phyloP scores from a whole-genome alignment of 1,284 basidiomycete species.

The Ustilago cynodontis region DNA sequence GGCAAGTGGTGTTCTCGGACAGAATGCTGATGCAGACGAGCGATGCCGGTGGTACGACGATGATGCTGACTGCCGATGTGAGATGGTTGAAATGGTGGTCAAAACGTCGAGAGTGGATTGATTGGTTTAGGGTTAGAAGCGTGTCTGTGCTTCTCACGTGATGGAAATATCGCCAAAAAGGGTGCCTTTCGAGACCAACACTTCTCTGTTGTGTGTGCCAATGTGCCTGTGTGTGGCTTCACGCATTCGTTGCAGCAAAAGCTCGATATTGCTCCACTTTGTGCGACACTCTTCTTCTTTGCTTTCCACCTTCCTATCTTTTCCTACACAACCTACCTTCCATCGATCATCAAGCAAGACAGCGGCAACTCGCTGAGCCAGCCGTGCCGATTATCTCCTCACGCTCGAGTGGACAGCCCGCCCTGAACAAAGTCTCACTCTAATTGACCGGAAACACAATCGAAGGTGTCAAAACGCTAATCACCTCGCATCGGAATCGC shows the following conservation, averaged over 20 bases:
- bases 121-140: too few relatives aligned
- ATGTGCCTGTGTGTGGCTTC: constrained; percentile 4
- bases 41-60: background rate
- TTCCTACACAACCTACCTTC: background rate
- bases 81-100: constrained; percentile 16
- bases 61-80: background rate
- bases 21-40: too few relatives aligned
- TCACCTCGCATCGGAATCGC: background rate
- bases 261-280: too few relatives aligned
- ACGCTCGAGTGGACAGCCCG: background rate
- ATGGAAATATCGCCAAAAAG: too few relatives aligned
- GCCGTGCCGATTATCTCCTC: background rate
- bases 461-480: background rate
- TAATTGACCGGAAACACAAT: background rate
- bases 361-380: too few relatives aligned
- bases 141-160: too few relatives aligned
- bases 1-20: too few relatives aligned
- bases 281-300: too few relatives aligned
- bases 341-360: background rate
- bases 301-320: background rate
- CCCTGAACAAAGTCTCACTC: too few relatives aligned
- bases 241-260: background rate
- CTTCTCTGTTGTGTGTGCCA: too few relatives aligned
- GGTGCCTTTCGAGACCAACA: too few relatives aligned
- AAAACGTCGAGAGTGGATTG: too few relatives aligned